Percentiles rank a stretch among this genome's conserved stretches.
Conservation (phyloP, 2,329 filamentous ascomycete species). For the Neophaeococcomyces mojaviensis region DNA sequence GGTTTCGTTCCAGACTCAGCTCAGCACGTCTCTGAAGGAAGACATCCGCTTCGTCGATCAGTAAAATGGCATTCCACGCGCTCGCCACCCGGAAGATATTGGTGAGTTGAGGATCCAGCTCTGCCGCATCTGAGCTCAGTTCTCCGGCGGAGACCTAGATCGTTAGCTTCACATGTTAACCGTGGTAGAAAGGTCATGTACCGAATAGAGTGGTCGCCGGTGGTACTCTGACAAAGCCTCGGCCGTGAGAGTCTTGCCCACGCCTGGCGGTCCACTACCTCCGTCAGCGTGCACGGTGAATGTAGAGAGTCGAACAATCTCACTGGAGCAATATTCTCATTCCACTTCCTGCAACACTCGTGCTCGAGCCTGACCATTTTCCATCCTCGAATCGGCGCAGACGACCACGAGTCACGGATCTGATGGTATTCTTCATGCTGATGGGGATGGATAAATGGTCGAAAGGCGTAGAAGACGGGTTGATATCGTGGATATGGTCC, state of each 20-base stretch:
- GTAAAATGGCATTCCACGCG: conserved; percentile 12
- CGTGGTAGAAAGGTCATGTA: conserved; percentile 28
- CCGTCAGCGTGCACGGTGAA: background rate
- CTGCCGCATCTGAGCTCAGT: conserved; percentile 21
- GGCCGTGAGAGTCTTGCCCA: conserved; percentile 61
- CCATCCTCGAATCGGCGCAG: conserved; percentile 5
- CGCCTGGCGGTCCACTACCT: conserved; percentile 15
- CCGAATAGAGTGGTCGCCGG: conserved; percentile 44
- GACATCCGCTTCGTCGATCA: conserved; percentile 18
- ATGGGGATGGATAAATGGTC: conserved; percentile 20
- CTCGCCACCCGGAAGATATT: conserved; percentile 4
- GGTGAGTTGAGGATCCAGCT: conserved; percentile 7
- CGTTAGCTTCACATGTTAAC: conserved; percentile 31
- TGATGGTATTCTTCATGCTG: conserved; percentile 21
- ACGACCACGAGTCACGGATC: conserved; percentile 16
- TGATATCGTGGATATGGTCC: conserved; percentile 18
- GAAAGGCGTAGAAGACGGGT: conserved; percentile 17
- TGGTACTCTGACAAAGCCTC: conserved; percentile 57
- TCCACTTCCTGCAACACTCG: conserved; percentile 4
- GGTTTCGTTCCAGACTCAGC: conserved; percentile 18
- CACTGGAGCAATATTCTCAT: conserved; percentile 3
- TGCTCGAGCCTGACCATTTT: conserved; percentile 5
- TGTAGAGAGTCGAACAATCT: background rate
- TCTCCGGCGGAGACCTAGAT: conserved; percentile 40
- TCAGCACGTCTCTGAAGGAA: conserved; percentile 12